phyloP scores from a whole-genome alignment of 2,329 filamentous ascomycete genomes.

The Neophaeococcomyces mojaviensis region DNA sequence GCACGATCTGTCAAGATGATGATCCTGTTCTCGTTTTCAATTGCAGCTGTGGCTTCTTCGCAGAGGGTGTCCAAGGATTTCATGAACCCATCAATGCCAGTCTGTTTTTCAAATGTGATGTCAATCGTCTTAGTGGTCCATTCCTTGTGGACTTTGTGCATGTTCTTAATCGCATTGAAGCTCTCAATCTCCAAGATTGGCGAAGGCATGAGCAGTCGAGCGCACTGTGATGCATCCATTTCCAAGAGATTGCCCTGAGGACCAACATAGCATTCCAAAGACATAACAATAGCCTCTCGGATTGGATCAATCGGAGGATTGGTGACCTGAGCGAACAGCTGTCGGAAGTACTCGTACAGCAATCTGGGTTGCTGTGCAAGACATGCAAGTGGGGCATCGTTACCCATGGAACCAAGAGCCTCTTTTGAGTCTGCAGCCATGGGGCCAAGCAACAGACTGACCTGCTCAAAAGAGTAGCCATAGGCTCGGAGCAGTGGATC shows the following conservation, averaged over 20 bases:
- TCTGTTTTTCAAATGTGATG: slow-evolving; percentile 81
- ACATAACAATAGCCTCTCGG: slow-evolving; percentile 96
- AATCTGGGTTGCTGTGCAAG: slow-evolving; percentile 82
- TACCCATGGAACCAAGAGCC: slow-evolving; percentile 94
- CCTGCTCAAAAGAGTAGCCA: slow-evolving; percentile 91
- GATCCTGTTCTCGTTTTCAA: slow-evolving; percentile 75
- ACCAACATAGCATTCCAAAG: slow-evolving; percentile 89
- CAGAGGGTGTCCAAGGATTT: slow-evolving; percentile 84
- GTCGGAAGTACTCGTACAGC: slow-evolving; percentile 92
- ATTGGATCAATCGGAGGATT: slow-evolving; percentile 98
- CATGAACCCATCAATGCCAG: slow-evolving; percentile 76
- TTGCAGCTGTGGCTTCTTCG: slow-evolving; percentile 72
- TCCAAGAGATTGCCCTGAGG: slow-evolving; percentile 92
- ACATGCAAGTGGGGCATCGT: slow-evolving; percentile 87
- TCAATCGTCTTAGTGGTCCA: slow-evolving; percentile 91
- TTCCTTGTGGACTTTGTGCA: slow-evolving; percentile 61
- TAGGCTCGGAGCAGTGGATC: slow-evolving; percentile 79
- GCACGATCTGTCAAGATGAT: slow-evolving; percentile 85
- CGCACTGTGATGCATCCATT: slow-evolving; percentile 86
- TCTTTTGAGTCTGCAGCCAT: slow-evolving; percentile 98
- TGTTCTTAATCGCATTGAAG: slow-evolving; percentile 78
- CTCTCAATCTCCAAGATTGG: slow-evolving; percentile 84
- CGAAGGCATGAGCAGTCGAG: slow-evolving; percentile 75
- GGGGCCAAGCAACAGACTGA: slow-evolving; percentile 80
- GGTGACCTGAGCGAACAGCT: slow-evolving; percentile 95